Evolutionary conservation across 257 asterid genomes (phyloP), one percentile per base, ranked within the genome.

Genomic region (Oldenlandia corymbosa): DNA sequence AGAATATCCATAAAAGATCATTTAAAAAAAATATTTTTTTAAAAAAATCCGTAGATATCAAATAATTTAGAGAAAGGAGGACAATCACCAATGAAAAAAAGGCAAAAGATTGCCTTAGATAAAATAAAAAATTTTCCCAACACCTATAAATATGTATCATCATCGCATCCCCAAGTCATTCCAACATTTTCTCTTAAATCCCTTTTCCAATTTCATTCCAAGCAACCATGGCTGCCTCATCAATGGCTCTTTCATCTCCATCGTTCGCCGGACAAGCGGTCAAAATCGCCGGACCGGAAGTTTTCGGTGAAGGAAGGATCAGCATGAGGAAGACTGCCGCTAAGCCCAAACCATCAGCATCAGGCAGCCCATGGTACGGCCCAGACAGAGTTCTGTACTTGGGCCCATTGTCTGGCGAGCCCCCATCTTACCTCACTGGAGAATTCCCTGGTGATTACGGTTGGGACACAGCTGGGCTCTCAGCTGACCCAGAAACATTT

Each of bases 371-470:
- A 4, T 81, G 86, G 83, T 80, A 80, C 56, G 85, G 85, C 51
- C 82, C 85, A 0, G 85, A 76, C 74, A 77, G 85, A 13, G 82
- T 77, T 36, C 67, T 70, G 49, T 81, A 78, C 80, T 66, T 81
- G 67, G 87, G 84, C 51, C 84, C 82, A 27, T 73, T 81, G 60
- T 81, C 84, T 12, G 82, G 84, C 17, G 76, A 76, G 64, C 63
- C 84, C 24, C 82, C 84, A 0, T 72, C 80, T 79, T 81, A 81
- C 76, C 76, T 81, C 32, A 81, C 80, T 10, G 84, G 86, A 12
- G 84, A 81, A 24, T 81, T 81, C 72, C 77, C 83, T 30, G 77
- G 85, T n/a, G 85, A 80, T 71, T 80, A 77, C 65, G 85, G 83
- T 10, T 80, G 85, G 83, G 83, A 80, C 76, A 80, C 83, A 9